These are phyloP conservation scores for Barnettozyma salicaria DNA, from an alignment of 805 yeast genomes.

Conservation along the genomic window DNA sequence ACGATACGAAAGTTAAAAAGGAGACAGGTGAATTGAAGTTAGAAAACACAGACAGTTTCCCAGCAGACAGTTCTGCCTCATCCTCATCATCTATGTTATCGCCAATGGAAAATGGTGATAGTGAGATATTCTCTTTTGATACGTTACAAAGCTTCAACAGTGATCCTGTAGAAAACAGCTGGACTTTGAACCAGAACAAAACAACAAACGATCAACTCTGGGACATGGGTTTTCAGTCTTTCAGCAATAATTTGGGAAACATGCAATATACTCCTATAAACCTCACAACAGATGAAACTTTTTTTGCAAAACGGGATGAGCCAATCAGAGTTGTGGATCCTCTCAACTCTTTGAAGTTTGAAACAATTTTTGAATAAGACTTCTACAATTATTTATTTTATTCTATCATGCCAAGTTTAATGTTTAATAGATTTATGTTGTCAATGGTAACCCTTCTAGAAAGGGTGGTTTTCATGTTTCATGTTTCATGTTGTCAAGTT, in stretches of 20 bases:
- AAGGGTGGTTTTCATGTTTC: no score
- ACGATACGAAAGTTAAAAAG: background rate
- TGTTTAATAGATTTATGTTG: background rate
- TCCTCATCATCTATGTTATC: conserved; percentile 1
- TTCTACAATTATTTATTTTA: background rate
- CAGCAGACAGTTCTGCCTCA: conserved; percentile 1
- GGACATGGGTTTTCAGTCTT: conserved; percentile 5
- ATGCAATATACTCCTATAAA: no score
- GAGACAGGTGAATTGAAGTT: conserved; percentile 1
- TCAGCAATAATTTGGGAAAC: no score
- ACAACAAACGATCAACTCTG: conserved; percentile 1
- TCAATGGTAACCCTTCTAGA: background rate
- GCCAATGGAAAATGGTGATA: conserved; percentile 7
- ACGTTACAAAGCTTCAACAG: conserved; percentile 6
- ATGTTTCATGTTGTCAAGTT: no score
- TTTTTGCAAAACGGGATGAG: no score
- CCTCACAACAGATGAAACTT: no score
- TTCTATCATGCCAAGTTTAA: background rate
- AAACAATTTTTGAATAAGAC: conserved; percentile 5
- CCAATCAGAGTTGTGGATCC: background rate
- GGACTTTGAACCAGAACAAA: background rate
- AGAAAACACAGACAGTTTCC: background rate
- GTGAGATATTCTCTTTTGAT: conserved; percentile 9
- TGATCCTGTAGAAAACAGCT: background rate
- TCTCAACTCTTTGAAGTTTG: conserved; percentile 3